Percentiles rank a stretch among this genome's conserved stretches.
Evolutionary conservation across 768 basidiomycete genomes (phyloP).

Genomic region (Hirschioporus abietinus): DNA sequence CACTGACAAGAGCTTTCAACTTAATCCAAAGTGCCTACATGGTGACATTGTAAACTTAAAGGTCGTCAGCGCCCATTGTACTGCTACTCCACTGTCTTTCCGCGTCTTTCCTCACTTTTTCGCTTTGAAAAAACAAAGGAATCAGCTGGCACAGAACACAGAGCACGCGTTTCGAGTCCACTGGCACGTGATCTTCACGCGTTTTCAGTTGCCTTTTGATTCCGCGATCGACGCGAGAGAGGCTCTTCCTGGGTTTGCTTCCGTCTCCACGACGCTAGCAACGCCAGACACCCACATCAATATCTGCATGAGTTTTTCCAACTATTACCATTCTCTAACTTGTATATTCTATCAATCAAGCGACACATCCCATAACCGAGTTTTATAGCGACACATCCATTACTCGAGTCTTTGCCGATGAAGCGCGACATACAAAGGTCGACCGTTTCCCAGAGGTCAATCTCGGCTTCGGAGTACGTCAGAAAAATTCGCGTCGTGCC

Average conservation of each 20-base stretch:
- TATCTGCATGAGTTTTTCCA: background rate
- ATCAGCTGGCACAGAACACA: background rate
- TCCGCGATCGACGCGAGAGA: background rate
- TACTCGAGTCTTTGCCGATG: background rate
- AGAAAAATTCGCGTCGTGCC: background rate
- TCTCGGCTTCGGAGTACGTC: slow-evolving; percentile 42
- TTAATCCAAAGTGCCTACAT: no score
- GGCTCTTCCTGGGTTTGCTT: background rate
- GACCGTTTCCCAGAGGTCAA: background rate
- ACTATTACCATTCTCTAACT: background rate
- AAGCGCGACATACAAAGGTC: background rate
- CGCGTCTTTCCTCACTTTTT: no score
- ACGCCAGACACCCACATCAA: background rate
- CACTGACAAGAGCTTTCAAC: no score
- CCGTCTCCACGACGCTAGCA: background rate
- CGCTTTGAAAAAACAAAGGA: background rate
- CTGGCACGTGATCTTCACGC: background rate
- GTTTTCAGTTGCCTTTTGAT: background rate
- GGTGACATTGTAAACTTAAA: no score
- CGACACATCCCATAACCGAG: background rate
- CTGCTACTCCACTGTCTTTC: no score
- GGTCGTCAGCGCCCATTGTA: no score
- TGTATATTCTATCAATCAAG: background rate
- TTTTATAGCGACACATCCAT: background rate
- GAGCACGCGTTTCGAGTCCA: background rate